phyloP scores from a whole-genome alignment of 306 rosid genomes.

The Sindora glabra region DNA sequence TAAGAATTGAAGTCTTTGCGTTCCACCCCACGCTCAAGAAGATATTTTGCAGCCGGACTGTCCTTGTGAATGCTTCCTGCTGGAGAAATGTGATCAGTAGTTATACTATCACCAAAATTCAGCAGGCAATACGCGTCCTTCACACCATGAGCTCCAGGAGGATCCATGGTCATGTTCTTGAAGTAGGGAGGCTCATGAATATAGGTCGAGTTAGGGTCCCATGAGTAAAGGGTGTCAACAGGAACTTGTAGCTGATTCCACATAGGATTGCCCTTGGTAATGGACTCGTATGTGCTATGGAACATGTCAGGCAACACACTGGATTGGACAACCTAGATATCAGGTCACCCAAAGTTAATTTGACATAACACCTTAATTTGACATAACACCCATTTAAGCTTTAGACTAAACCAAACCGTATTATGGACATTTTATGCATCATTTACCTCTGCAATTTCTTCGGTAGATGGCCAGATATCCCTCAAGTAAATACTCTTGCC shows the following conservation, averaged over 20 bases:
- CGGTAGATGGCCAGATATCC: constrained; percentile 85
- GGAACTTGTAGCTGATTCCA: constrained; percentile 76
- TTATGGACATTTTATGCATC: neutral
- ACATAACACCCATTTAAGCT: neutral
- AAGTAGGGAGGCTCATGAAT: constrained; percentile 95
- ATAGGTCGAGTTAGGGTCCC: constrained; percentile 87
- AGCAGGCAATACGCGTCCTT: constrained; percentile 88
- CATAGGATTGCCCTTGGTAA: constrained; percentile 79
- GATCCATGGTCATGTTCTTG: constrained; percentile 76
- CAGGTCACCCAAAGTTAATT: constrained; percentile 21
- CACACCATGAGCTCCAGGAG: constrained; percentile 79
- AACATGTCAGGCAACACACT: constrained; percentile 83
- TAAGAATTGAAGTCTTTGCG: constrained; percentile 89
- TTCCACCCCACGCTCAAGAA: constrained; percentile 70
- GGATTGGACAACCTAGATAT: constrained; percentile 76
- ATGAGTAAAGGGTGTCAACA: constrained; percentile 52
- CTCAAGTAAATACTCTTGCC: constrained; percentile 68
- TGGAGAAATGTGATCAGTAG: constrained; percentile 95
- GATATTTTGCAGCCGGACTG: constrained; percentile 88
- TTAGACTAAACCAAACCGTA: neutral
- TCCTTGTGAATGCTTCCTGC: constrained; percentile 94
- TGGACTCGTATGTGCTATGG: constrained; percentile 67
- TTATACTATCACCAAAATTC: constrained; percentile 87
- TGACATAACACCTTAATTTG: neutral
- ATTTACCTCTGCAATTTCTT: constrained; percentile 77